phyloP scores from a whole-genome alignment of 257 asterid species.

The Galeopsis tetrahit region DNA sequence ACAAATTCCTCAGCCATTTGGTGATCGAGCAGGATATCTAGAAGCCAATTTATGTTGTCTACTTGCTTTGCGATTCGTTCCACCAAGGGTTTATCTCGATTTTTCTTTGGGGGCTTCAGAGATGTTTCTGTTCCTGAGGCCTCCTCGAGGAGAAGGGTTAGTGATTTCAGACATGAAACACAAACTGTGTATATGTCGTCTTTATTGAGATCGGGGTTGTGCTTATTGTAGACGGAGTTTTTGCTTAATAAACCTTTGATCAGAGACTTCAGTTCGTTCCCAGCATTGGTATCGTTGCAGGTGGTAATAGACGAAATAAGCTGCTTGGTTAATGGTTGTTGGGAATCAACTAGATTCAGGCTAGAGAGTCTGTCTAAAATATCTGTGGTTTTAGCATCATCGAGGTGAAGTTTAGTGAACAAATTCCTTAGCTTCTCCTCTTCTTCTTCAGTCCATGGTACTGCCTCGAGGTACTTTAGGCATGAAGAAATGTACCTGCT shows the following conservation, averaged over 20 bases:
- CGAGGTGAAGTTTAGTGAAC: constrained; percentile 52
- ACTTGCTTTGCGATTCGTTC: constrained; percentile 80
- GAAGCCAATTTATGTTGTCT: constrained; percentile 82
- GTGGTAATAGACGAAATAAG: constrained; percentile 73
- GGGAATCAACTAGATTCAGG: constrained; percentile 50
- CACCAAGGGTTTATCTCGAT: constrained; percentile 56
- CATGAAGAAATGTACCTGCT: constrained; percentile 67
- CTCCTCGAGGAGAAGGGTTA: constrained; percentile 67
- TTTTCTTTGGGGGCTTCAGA: constrained; percentile 40
- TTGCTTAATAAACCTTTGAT: constrained; percentile 74
- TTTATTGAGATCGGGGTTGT: constrained; percentile 56
- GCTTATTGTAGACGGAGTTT: constrained; percentile 71
- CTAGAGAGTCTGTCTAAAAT: constrained; percentile 64
- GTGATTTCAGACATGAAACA: constrained; percentile 61
- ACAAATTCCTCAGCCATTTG: constrained; percentile 83
- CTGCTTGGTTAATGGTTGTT: constrained; percentile 61
- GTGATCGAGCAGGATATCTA: constrained; percentile 81
- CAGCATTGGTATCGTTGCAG: constrained; percentile 60
- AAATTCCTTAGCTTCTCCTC: constrained; percentile 83
- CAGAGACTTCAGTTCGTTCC: constrained; percentile 78
- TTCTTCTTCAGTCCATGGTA: constrained; percentile 97
- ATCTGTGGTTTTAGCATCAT: constrained; percentile 52
- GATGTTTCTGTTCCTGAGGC: constrained; percentile 45
- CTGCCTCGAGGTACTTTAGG: constrained; percentile 81
- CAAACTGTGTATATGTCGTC: constrained; percentile 63